Evolutionary conservation across 345 rosid species (phyloP).

Genomic region (Citrus inodora): DNA sequence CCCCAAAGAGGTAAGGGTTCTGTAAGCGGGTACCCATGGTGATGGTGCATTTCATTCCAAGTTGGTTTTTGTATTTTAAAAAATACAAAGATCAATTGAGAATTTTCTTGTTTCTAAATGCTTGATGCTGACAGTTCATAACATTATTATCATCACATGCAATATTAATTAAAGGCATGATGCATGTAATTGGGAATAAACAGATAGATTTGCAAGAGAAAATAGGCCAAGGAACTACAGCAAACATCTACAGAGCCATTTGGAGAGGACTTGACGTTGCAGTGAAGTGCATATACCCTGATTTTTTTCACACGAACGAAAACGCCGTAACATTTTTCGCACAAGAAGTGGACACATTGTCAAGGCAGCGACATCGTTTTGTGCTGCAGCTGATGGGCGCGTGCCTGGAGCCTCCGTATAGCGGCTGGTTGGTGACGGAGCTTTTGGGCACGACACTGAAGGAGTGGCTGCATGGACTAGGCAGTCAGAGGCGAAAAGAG

Average conservation of each 20-base stretch:
- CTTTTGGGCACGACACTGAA: slow-evolving; percentile 41
- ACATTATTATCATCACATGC: background rate
- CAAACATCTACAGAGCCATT: slow-evolving; percentile 42
- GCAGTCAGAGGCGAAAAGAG: slow-evolving; percentile 20
- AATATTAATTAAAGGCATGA: background rate
- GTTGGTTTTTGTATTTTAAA: background rate
- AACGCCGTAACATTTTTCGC: slow-evolving; percentile 33
- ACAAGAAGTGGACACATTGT: slow-evolving; percentile 53
- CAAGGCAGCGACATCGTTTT: slow-evolving; percentile 49
- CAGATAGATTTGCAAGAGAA: slow-evolving; percentile 42
- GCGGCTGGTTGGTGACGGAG: slow-evolving; percentile 56
- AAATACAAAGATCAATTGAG: background rate
- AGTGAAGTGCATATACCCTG: slow-evolving; percentile 49
- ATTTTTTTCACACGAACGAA: slow-evolving; percentile 38
- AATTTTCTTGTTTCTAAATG: background rate
- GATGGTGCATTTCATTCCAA: too few species aligned
- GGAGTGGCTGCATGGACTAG: slow-evolving; percentile 58
- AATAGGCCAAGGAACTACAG: slow-evolving; percentile 52
- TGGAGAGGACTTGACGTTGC: slow-evolving; percentile 68
- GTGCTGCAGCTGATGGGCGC: slow-evolving; percentile 59
- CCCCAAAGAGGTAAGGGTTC: slow-evolving; percentile 36
- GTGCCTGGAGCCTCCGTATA: slow-evolving; percentile 46
- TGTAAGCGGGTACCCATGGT: background rate
- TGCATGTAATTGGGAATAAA: background rate
- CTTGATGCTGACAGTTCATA: background rate